Percentiles rank a stretch among this genome's conserved stretches.
These are phyloP conservation scores for Avena eriantha DNA, from an alignment of 176 grass and related monocot species.

Conservation along the genomic window DNA sequence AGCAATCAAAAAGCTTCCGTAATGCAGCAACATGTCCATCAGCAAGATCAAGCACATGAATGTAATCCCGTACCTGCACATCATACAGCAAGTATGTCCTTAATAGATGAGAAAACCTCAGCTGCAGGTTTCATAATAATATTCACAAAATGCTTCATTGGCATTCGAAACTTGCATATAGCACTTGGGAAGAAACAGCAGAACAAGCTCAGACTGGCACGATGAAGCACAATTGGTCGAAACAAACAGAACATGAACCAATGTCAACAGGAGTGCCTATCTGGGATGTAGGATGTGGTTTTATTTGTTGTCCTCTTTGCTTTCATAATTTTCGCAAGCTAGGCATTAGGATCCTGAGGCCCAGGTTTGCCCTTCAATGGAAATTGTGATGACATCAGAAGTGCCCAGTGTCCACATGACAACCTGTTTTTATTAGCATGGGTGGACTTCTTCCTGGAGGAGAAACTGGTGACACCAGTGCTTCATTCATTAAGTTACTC, in stretches of 20 bases:
- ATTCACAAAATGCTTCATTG: constrained; percentile 22
- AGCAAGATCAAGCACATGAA: constrained; percentile 94
- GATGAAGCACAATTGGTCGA: neutral
- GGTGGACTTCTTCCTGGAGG: neutral
- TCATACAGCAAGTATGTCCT: constrained; percentile 29
- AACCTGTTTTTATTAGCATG: neutral
- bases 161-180: constrained; percentile 13
- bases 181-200: constrained; percentile 18
- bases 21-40: constrained; percentile 90
- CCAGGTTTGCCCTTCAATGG: neutral
- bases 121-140: constrained; percentile 8
- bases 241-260: neutral
- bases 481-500: neutral
- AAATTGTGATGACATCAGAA: neutral
- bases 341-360: neutral
- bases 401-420: neutral
- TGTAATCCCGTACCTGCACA: constrained; percentile 87
- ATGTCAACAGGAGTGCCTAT: neutral
- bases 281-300: neutral
- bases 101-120: constrained; percentile 14
- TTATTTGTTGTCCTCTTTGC: constrained; percentile 8
- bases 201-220: neutral
- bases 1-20: constrained; percentile 82
- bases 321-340: neutral
- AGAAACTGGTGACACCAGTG: constrained; percentile 1